Conservation (phyloP, 306 rosid species). For the Vicia faba region DNA sequence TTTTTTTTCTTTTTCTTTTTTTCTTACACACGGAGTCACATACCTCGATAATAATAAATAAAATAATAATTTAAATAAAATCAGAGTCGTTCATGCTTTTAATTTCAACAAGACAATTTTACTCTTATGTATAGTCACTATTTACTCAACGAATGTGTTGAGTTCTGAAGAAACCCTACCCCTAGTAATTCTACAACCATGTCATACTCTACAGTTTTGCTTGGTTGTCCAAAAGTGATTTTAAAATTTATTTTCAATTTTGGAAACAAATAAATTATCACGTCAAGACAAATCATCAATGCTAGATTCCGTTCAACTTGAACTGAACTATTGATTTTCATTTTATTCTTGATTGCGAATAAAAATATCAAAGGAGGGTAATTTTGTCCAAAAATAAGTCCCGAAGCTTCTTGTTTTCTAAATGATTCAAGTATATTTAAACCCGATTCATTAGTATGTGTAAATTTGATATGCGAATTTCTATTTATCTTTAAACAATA, state of each 20-base stretch:
- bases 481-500: too few relatives aligned
- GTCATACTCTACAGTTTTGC: conserved; percentile 29
- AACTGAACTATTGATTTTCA: not conserved
- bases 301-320: conserved; percentile 2
- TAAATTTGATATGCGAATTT: too few relatives aligned
- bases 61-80: conserved; percentile 6
- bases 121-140: conserved; percentile 35
- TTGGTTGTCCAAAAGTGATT: conserved; percentile 35
- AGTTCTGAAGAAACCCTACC: not conserved
- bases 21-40: conserved; percentile 41
- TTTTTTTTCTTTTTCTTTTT: not conserved
- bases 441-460: too few relatives aligned
- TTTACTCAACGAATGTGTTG: conserved; percentile 36
- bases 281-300: conserved; percentile 15
- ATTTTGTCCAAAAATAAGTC: not conserved
- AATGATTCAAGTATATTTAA: too few relatives aligned
- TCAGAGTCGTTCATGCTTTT: conserved; percentile 50
- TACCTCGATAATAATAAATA: conserved; percentile 54
- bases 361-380: not conserved
- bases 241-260: not conserved
- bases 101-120: conserved; percentile 1
- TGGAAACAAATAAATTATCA: not conserved
- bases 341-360: not conserved
- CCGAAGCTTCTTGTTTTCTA: too few relatives aligned
- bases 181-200: conserved; percentile 38